Percentiles rank a stretch among this genome's conserved stretches.
Evolutionary conservation across 2,329 filamentous ascomycete genomes (phyloP).

Genomic region (Cercospora sp.): DNA sequence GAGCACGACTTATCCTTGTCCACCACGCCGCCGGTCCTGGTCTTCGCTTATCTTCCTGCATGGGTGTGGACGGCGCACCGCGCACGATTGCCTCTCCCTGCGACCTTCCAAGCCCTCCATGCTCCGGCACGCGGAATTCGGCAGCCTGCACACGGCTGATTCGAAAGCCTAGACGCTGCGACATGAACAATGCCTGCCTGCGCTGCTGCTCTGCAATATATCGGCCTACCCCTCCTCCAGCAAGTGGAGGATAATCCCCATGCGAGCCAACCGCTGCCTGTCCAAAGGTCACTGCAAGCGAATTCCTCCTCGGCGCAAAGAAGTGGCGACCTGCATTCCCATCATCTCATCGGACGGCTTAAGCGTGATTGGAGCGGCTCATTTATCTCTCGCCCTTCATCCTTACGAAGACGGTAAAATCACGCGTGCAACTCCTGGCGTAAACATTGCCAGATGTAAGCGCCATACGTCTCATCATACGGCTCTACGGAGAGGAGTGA

Average conservation of each 20-base stretch:
- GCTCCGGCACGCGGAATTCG: conserved; percentile 9
- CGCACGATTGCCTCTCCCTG: not conserved
- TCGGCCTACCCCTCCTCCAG: not conserved
- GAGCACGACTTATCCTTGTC: not conserved
- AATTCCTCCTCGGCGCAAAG: not conserved
- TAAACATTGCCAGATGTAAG: not conserved
- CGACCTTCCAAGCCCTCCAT: conserved; percentile 2
- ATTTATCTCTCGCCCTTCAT: not conserved
- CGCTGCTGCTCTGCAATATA: not conserved
- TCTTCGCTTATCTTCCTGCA: conserved; percentile 16
- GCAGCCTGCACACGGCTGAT: conserved; percentile 12
- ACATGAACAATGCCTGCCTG: not conserved
- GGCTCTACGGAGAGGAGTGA: not conserved
- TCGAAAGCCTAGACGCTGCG: not conserved
- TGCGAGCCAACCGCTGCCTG: not conserved
- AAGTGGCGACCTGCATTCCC: not conserved
- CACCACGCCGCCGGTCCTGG: not conserved
- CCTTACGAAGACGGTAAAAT: not conserved
- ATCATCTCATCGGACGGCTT: not conserved
- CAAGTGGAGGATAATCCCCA: not conserved
- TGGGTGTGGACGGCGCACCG: not conserved
- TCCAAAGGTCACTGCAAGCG: conserved; percentile 1
- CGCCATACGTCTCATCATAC: not conserved
- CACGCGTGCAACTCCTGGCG: not conserved
- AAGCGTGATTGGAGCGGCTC: not conserved